These are phyloP conservation scores for Cyberlindnera amylophila DNA, from an alignment of 805 yeast genomes.

Conservation along the genomic window DNA sequence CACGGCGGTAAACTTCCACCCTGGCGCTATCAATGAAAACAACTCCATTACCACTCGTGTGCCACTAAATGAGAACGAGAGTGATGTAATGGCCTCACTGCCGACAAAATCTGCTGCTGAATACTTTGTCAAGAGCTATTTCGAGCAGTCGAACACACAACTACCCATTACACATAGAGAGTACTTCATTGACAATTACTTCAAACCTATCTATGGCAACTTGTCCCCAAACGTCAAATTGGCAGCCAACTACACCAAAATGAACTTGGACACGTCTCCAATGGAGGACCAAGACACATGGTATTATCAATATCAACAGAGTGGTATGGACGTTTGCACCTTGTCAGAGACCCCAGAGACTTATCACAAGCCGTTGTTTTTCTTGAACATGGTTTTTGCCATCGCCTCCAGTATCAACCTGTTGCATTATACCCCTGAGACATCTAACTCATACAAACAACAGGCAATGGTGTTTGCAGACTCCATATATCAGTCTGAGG, in stretches of 20 bases:
- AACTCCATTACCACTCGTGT: conserved; percentile 28
- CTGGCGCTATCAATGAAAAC: conserved; percentile 29
- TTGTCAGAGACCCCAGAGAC: conserved; percentile 39
- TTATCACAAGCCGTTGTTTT: conserved; percentile 57
- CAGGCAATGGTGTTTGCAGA: conserved; percentile 62
- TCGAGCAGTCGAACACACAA: conserved; percentile 79
- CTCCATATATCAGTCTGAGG: conserved; percentile 50
- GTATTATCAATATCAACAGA: conserved; percentile 38
- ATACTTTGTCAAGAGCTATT: conserved; percentile 57
- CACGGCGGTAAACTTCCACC: conserved; percentile 67
- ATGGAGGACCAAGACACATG: conserved; percentile 38
- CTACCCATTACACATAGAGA: conserved; percentile 83
- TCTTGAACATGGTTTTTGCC: conserved; percentile 74
- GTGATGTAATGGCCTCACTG: conserved; percentile 38
- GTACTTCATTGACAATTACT: conserved; percentile 59
- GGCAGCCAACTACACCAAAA: conserved; percentile 53
- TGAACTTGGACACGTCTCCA: conserved; percentile 34
- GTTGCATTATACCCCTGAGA: conserved; percentile 57
- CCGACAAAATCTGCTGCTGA: conserved; percentile 75
- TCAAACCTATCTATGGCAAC: conserved; percentile 77
- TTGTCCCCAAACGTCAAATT: conserved; percentile 49
- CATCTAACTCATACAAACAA: conserved; percentile 65
- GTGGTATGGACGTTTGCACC: conserved; percentile 2
- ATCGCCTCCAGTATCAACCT: conserved; percentile 74
- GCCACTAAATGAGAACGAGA: conserved; percentile 21